phyloP scores from a whole-genome alignment of 2,329 filamentous ascomycete species.

The Alternaria ethzedia region DNA sequence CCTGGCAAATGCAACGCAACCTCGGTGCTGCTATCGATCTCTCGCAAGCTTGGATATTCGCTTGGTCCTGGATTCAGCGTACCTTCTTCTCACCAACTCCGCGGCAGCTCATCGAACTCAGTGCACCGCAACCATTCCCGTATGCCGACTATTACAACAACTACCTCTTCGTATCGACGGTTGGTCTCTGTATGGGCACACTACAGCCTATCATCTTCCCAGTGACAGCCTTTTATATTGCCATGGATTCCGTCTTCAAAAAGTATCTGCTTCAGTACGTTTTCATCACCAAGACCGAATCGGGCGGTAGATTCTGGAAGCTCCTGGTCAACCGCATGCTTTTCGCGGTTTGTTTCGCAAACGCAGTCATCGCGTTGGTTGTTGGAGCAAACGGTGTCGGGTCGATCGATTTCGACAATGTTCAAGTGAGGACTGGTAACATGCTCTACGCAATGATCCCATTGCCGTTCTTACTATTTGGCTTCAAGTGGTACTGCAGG shows the following conservation, averaged over 20 bases:
- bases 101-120: slow-evolving; percentile 88
- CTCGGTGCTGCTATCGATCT: slow-evolving; percentile 83
- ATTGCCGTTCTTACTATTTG: slow-evolving; percentile 76
- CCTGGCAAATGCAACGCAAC: slow-evolving; percentile 90
- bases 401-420: slow-evolving; percentile 48
- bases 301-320: slow-evolving; percentile 90
- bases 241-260: slow-evolving; percentile 84
- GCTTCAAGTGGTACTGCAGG: slow-evolving; percentile 85
- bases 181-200: slow-evolving; percentile 81
- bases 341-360: slow-evolving; percentile 78
- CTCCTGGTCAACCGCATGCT: slow-evolving; percentile 90
- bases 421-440: slow-evolving; percentile 24
- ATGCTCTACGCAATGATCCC: slow-evolving; percentile 76
- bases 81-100: slow-evolving; percentile 86
- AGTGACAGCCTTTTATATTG: slow-evolving; percentile 86
- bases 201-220: slow-evolving; percentile 88
- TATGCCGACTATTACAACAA: slow-evolving; percentile 98
- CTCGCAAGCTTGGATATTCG: slow-evolving; percentile 80
- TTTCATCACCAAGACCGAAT: slow-evolving; percentile 95
- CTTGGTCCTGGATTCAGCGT: slow-evolving; percentile 79
- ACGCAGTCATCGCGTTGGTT: slow-evolving; percentile 78
- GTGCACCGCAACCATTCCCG: slow-evolving; percentile 88
- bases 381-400: slow-evolving; percentile 70
- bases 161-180: slow-evolving; percentile 89
- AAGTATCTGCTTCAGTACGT: slow-evolving; percentile 88